Evolutionary conservation across 1,284 basidiomycete species (phyloP), one percentile per base, ranked within the genome.

Genomic region (Thecaphora frezii): DNA sequence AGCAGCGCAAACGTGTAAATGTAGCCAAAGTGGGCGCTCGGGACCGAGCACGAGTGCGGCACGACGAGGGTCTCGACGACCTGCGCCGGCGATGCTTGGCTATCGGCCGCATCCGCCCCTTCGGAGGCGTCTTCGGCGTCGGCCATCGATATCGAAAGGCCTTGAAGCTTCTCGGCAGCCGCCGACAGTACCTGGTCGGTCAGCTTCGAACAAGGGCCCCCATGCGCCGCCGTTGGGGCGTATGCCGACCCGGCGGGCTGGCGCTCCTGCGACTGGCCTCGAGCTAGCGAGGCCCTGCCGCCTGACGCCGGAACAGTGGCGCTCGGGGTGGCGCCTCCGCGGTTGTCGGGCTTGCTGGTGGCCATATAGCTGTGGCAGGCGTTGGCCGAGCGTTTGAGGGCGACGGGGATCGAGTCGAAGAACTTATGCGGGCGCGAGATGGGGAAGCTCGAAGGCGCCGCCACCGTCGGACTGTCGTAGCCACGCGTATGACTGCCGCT

Each of bases 1-100:
- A 88, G 75, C 33, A 88, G 81, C 1, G 85, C 82, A 83, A 97
- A 87, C 66, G 89, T 91, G 76, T 97, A 97, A 16, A 97, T 85
- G 76, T 97, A 97, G 12, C 93, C 93, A 78, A 87, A 92, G 79
- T 97, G 93, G 1, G 93, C 93, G 2, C 89, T 89, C 66, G 89
- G 54, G 0, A 74, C 54, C 1, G 64, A 59, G n/a, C 63, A 69
- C 12, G 54, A 38, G 0, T 51, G 40, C 8, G 56, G 55, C 10
- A 71, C 50, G 26, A 66, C 59, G 10, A 69, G 54, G 10, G 51
- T 58, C n/a, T 44, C 39, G 7, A 36, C 33, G 7, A 18, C n/a
- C n/a, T n/a, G n/a, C n/a, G n/a, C n/a, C n/a, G n/a, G n/a, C n/a
- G n/a, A n/a, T n/a, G n/a, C n/a, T n/a, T n/a, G n/a, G n/a, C n/a